Percentiles rank a stretch among this genome's conserved stretches.
These are phyloP conservation scores for Eremothecium cymbalariae DNA, from an alignment of 1,139 yeast genomes.

Conservation along the genomic window DNA sequence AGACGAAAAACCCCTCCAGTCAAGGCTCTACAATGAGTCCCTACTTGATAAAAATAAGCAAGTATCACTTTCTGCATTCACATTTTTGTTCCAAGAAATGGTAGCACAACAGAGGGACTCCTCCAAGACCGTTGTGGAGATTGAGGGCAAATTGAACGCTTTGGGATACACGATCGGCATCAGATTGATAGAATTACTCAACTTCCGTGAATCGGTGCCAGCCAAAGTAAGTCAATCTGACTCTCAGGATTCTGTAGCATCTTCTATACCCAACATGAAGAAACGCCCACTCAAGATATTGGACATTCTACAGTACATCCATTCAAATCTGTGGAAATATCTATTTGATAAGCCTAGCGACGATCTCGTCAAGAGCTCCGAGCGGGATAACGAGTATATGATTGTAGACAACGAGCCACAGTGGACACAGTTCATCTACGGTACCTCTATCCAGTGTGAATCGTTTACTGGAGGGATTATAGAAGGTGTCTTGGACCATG, in stretches of 20 bases:
- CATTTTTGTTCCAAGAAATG: constrained; percentile 29
- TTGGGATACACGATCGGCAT: constrained; percentile 68
- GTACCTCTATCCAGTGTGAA: constrained; percentile 32
- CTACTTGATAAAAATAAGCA: constrained; percentile 26
- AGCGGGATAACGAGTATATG: constrained; percentile 72
- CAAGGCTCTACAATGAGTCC: constrained; percentile 25
- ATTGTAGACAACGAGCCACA: constrained; percentile 78
- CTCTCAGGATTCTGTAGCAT: constrained; percentile 18
- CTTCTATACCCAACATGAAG: constrained; percentile 23
- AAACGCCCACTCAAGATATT: constrained; percentile 60
- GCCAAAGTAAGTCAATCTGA: constrained; percentile 13
- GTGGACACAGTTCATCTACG: constrained; percentile 71
- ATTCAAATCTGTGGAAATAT: constrained; percentile 72
- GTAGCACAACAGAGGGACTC: constrained; percentile 22
- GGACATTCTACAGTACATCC: constrained; percentile 77
- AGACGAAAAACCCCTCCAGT: constrained; percentile 7
- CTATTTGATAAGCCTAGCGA: constrained; percentile 80
- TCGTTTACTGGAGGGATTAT: constrained; percentile 70
- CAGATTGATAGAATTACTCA: constrained; percentile 49
- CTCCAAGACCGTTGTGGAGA: constrained; percentile 32
- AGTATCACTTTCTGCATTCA: constrained; percentile 31
- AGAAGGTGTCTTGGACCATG: constrained; percentile 78
- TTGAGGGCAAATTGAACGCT: constrained; percentile 66
- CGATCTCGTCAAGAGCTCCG: constrained; percentile 81
- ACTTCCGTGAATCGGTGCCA: constrained; percentile 43